A percentile compares a stretch with the other conserved stretches of the same genome.
Evolutionary conservation across 2,329 filamentous ascomycete genomes (phyloP).

Genomic region (Metarhizium sp.): DNA sequence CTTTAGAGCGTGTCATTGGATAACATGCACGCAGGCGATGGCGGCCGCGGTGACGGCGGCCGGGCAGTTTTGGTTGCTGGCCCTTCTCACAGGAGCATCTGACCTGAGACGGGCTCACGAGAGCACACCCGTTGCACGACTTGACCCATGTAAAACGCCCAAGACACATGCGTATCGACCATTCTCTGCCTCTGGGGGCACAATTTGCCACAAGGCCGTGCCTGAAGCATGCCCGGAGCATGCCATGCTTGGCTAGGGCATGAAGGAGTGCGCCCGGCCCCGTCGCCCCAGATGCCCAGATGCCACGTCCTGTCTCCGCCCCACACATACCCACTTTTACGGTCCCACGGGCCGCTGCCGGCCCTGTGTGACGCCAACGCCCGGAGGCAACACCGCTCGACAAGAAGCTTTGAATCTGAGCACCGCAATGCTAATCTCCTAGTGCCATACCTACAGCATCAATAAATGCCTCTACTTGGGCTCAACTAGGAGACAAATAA

Average conservation of each 20-base stretch:
- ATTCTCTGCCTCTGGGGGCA: too few species aligned
- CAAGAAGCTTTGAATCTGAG: background rate
- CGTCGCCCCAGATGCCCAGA: background rate
- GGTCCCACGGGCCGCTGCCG: constrained; percentile 8
- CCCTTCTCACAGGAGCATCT: background rate
- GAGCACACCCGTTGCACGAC: too few species aligned
- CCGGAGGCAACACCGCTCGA: background rate
- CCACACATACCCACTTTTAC: background rate
- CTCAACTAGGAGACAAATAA: too few species aligned
- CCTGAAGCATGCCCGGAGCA: too few species aligned
- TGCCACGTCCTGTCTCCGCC: background rate
- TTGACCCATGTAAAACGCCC: too few species aligned
- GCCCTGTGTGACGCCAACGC: constrained; percentile 7
- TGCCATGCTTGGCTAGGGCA: too few species aligned
- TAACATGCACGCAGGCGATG: background rate
- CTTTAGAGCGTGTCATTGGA: background rate
- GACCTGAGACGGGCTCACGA: background rate
- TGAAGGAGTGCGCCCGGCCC: too few species aligned
- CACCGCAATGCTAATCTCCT: background rate
- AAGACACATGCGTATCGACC: too few species aligned
- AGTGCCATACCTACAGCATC: background rate
- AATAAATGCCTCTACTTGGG: background rate
- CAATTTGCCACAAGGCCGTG: too few species aligned
- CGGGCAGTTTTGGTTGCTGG: background rate
- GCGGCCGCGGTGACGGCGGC: background rate